These are phyloP conservation scores for Kentomonas sorsogonicus DNA, from an alignment of 208 protist species.

Conservation along the genomic window DNA sequence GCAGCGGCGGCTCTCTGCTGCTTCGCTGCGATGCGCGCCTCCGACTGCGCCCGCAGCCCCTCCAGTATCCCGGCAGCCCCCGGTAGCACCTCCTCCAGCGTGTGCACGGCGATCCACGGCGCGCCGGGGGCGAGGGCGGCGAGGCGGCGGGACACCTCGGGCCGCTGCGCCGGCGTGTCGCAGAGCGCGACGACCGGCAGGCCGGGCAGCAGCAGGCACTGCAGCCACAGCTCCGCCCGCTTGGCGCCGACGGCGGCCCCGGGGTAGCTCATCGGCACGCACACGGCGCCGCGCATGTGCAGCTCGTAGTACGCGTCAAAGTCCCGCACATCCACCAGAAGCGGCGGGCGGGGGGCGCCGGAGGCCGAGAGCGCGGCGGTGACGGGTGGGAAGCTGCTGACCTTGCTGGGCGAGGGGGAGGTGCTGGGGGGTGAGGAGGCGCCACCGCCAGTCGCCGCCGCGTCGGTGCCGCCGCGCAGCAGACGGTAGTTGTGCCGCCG, in stretches of 20 bases:
- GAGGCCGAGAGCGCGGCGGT: background rate
- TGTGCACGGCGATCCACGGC: conserved; percentile 20
- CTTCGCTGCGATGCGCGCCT: background rate
- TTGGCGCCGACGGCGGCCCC: conserved; percentile 56
- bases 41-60: too few relatives aligned
- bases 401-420: background rate
- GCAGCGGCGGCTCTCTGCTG: background rate
- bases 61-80: too few relatives aligned
- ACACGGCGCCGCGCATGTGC: conserved; percentile 52
- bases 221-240: conserved; percentile 77
- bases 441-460: background rate
- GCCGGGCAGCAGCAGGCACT: conserved; percentile 55
- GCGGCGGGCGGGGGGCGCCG: conserved; percentile 15
- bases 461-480: conserved; percentile 8
- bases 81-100: conserved; percentile 31
- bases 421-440: background rate
- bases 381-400: background rate
- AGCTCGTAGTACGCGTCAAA: conserved; percentile 34
- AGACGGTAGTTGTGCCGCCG: conserved; percentile 36
- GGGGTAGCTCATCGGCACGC: conserved; percentile 75
- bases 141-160: conserved; percentile 24
- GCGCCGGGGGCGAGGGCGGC: conserved; percentile 29
- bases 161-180: conserved; percentile 18
- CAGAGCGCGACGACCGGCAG: conserved; percentile 53
- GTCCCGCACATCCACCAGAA: conserved; percentile 58